phyloP scores from a whole-genome alignment of 306 rosid species.

The Hippophae gyantsensis region DNA sequence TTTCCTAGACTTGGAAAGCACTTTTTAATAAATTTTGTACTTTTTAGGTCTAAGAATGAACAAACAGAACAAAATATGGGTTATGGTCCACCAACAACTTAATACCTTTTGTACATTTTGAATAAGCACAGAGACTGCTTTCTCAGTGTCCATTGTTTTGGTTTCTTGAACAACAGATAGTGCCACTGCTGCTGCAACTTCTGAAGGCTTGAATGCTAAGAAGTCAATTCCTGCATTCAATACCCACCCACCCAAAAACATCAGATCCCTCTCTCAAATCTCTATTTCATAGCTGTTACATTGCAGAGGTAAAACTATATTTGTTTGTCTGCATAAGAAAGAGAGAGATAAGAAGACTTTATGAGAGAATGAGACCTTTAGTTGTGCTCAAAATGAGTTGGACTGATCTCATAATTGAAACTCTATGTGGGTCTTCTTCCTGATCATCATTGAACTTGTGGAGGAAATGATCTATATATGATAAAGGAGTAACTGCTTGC shows the following conservation, averaged over 20 bases:
- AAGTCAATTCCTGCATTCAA: slow-evolving; percentile 81
- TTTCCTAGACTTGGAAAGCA: too few species aligned
- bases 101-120: slow-evolving; percentile 60
- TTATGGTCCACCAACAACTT: slow-evolving; percentile 25
- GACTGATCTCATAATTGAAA: slow-evolving; percentile 38
- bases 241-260: slow-evolving; percentile 35
- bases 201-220: slow-evolving; percentile 91
- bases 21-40: too few species aligned
- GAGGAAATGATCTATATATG: slow-evolving; percentile 73
- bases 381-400: slow-evolving; percentile 45
- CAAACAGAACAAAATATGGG: too few species aligned
- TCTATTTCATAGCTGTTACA: too few species aligned
- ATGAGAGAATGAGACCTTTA: slow-evolving; percentile 33
- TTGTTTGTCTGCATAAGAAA: slow-evolving; percentile 6
- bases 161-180: slow-evolving; percentile 48
- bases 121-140: slow-evolving; percentile 45
- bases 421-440: slow-evolving; percentile 26
- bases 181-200: slow-evolving; percentile 88
- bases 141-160: slow-evolving; percentile 46
- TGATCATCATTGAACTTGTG: slow-evolving; percentile 43
- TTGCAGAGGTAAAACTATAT: too few species aligned
- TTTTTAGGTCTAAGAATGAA: too few species aligned
- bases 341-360: neutral
- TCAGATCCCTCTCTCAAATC: slow-evolving; percentile 8
- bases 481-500: slow-evolving; percentile 83